Conservation (phyloP, 805 yeast genomes). For the Candida boleticola region DNA sequence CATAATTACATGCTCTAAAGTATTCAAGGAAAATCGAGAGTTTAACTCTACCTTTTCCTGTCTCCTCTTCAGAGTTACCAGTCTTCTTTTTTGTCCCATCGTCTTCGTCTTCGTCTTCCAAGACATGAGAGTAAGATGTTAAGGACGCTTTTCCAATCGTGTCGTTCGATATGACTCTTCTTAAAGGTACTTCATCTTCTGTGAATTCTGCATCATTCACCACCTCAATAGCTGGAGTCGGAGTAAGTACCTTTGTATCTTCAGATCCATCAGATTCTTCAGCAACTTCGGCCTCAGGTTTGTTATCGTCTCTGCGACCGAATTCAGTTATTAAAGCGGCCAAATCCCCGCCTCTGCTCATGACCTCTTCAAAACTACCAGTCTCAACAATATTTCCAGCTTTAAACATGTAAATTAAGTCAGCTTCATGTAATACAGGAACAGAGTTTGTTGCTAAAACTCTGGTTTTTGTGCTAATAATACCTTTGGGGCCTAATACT, state of each 20-base stretch:
- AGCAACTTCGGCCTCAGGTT: slow-evolving; percentile 9
- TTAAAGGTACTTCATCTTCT: slow-evolving; percentile 15
- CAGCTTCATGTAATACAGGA: slow-evolving; percentile 32
- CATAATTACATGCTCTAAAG: slow-evolving; percentile 31
- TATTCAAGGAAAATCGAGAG: slow-evolving; percentile 27
- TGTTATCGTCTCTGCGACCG: slow-evolving; percentile 19
- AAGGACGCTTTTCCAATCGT: slow-evolving; percentile 26
- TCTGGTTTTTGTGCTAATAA: slow-evolving; percentile 32
- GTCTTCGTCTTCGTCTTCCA: slow-evolving; percentile 26
- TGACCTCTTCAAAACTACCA: slow-evolving; percentile 50
- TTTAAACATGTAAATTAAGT: slow-evolving; percentile 29
- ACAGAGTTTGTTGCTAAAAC: slow-evolving; percentile 41
- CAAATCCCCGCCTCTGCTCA: slow-evolving; percentile 36
- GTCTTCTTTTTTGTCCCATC: slow-evolving; percentile 24
- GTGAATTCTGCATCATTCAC: slow-evolving; percentile 11
- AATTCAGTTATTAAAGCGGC: slow-evolving; percentile 30
- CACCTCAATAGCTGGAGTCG: slow-evolving; percentile 17
- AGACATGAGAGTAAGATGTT: slow-evolving; percentile 32
- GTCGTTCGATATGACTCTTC: slow-evolving; percentile 13
- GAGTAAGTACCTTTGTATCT: slow-evolving; percentile 9
- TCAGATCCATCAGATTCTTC: slow-evolving; percentile 19
- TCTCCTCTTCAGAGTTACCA: slow-evolving; percentile 29
- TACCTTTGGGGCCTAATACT: slow-evolving; percentile 31
- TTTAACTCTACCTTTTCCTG: slow-evolving; percentile 27
- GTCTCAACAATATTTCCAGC: slow-evolving; percentile 31